Conservation (phyloP, 139 green algal species). For the Haematococcus sp. region DNA sequence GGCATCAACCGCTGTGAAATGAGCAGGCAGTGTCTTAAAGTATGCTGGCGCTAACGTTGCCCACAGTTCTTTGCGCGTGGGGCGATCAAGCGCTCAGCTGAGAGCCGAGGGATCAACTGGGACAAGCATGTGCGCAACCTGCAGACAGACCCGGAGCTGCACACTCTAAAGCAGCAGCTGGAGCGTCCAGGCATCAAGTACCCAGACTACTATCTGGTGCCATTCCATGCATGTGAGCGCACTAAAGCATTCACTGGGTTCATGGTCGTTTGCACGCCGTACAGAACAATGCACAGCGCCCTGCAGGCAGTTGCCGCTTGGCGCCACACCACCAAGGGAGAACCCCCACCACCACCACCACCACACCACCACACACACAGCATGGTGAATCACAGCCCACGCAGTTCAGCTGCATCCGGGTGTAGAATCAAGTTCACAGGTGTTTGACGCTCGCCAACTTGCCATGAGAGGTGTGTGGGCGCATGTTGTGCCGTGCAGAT, state of each 20-base stretch:
- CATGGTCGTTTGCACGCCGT: neutral
- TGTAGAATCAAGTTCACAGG: neutral
- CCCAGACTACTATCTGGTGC: slow-evolving; percentile 69
- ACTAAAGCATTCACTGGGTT: too few relatives aligned
- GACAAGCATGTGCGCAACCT: slow-evolving; percentile 28
- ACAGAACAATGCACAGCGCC: neutral
- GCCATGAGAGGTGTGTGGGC: too few relatives aligned
- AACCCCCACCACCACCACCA: neutral
- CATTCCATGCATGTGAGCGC: slow-evolving; percentile 80
- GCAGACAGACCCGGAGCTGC: slow-evolving; percentile 24
- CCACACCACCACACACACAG: neutral
- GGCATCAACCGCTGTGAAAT: too few relatives aligned
- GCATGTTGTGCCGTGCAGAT: too few relatives aligned
- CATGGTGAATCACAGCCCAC: neutral
- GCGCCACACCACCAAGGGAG: neutral
- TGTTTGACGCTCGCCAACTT: too few relatives aligned
- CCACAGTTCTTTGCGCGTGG: too few relatives aligned
- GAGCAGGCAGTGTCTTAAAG: too few relatives aligned
- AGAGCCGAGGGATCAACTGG: slow-evolving; percentile 54
- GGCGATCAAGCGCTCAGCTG: slow-evolving; percentile 53
- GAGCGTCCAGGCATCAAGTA: slow-evolving; percentile 53
- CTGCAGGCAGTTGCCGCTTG: neutral
- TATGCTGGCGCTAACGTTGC: too few relatives aligned
- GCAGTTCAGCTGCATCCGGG: neutral
- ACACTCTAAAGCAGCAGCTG: slow-evolving; percentile 46